phyloP scores from a whole-genome alignment of 1,284 basidiomycete species.

The Mycena sp. region DNA sequence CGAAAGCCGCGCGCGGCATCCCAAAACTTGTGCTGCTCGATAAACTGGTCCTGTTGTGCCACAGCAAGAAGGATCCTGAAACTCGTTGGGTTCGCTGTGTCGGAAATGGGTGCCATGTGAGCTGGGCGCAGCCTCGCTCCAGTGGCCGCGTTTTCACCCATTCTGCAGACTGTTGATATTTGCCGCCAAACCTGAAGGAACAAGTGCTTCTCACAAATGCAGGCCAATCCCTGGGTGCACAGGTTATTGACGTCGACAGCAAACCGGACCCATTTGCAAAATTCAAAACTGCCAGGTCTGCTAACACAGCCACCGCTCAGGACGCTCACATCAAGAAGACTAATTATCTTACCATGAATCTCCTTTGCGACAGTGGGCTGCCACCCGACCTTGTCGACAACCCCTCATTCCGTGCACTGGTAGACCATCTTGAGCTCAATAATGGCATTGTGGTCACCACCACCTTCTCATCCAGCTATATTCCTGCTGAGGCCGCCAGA shows the following conservation, averaged over 20 bases:
- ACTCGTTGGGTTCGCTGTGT: slow-evolving; percentile 2
- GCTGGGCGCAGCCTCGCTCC: slow-evolving; percentile 4
- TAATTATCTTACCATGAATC: neutral
- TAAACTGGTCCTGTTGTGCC: neutral
- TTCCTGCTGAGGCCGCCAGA: slow-evolving; percentile 4
- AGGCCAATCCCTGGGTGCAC: neutral
- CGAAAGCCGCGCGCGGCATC: too few species aligned
- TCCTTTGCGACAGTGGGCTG: slow-evolving; percentile 7
- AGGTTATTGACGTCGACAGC: neutral
- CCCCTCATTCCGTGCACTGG: neutral
- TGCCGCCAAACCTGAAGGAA: too few species aligned
- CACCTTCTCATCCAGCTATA: neutral
- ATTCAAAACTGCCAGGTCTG: neutral
- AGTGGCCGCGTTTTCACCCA: too few species aligned
- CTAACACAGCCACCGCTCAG: neutral
- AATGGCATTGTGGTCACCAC: neutral
- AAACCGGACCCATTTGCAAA: neutral
- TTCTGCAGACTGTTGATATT: too few species aligned
- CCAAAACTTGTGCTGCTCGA: neutral
- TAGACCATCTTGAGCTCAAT: neutral
- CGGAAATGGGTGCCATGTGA: neutral
- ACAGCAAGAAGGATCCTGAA: neutral
- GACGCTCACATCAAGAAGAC: neutral
- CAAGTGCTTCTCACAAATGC: too few species aligned
- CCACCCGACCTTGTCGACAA: neutral